Evolutionary conservation across 495 filamentous ascomycete species (phyloP).

Genomic region (Neurospora sp.): DNA sequence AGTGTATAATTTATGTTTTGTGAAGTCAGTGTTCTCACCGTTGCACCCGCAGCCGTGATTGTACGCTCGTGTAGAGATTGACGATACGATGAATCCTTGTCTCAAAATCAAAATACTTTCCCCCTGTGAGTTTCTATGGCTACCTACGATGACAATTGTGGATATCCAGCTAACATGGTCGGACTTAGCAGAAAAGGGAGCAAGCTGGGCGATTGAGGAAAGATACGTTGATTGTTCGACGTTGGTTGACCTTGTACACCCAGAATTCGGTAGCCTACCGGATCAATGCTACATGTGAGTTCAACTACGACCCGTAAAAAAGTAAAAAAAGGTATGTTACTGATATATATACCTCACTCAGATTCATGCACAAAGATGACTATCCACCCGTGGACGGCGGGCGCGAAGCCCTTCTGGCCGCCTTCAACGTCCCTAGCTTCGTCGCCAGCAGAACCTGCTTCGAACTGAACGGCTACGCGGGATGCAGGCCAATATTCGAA

Average conservation of each 20-base stretch:
- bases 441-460: conserved; percentile 15
- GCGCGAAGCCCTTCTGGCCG: conserved; percentile 7
- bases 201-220: not conserved
- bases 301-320: not conserved
- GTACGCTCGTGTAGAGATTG: not conserved
- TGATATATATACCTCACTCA: not conserved
- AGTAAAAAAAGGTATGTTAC: no score
- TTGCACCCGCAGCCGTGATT: not conserved
- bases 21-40: not conserved
- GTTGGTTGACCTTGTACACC: not conserved
- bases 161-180: not conserved
- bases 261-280: not conserved
- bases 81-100: not conserved
- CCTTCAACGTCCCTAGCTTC: conserved; percentile 14
- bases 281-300: conserved; percentile 12
- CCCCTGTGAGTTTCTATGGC: not conserved
- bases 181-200: not conserved
- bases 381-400: conserved; percentile 2
- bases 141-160: not conserved
- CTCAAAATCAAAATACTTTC: not conserved
- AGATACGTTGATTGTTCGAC: not conserved
- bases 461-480: conserved; percentile 17
- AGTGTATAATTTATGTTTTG: not conserved
- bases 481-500: conserved; percentile 5
- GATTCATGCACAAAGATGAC: conserved; percentile 7